Base-by-base conservation (phyloP, 2,329 filamentous ascomycete species). In the Coniochaeta hoffmannii region DNA sequence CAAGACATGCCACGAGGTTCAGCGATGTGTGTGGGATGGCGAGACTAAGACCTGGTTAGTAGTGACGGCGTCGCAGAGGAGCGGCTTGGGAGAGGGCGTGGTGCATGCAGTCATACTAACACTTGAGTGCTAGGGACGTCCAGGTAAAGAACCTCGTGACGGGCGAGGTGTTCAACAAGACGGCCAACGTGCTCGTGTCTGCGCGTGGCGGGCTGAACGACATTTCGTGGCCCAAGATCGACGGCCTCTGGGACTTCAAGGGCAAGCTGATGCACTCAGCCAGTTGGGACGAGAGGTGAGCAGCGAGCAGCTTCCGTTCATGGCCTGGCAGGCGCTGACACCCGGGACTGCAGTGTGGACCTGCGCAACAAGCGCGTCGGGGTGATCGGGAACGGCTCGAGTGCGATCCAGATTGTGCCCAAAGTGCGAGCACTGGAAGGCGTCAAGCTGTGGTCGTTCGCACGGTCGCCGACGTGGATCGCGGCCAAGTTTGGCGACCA, bases 1-100 rank as follows among this genome's bases (percentile, higher is more conserved):
- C 60, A 73, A 74, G 62, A 71, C 73, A 14, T 66, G 58, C 12
- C 74, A 77, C 54, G 63, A 71, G 58, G 71, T 78, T 0, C 55
- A 69, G 50, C 64, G 67, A 9, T 73, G 73, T 52, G 66, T 28
- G 44, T 50, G 44, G 44, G 44, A 50, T 14, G 19, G 4, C 44
- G 44, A 26, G 19, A 26, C 44, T 26, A 50, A 50, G 44, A 50
- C 19, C 5, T 50, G 44, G 44, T 50, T 31, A 28, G 44, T 50
- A 26, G 44, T 50, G 19, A 8, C 44, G 2, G 22, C 22, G 44
- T 26, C 19, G 19, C n/a, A n/a, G n/a, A 14, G 44, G 41, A 46
- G 41, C 41, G 15, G 6, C 41, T n/a, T 46, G 41, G 15, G 12
- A n/a, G n/a, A n/a, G n/a, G n/a, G n/a, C n/a, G 19, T 3, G 11